phyloP scores from a whole-genome alignment of 805 yeast species.

The Hanseniaspora mollemarum region DNA sequence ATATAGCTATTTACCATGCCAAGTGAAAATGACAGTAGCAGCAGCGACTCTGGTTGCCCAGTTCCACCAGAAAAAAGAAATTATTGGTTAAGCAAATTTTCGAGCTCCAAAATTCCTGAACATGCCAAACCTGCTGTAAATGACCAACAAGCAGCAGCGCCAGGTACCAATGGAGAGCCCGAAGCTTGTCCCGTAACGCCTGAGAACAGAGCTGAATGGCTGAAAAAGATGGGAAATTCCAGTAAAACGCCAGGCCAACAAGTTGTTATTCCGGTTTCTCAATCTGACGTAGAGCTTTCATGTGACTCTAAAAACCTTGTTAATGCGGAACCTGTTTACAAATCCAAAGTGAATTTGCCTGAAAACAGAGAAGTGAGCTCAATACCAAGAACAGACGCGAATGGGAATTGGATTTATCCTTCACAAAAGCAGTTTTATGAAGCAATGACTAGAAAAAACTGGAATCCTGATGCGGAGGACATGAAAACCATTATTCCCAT shows the following conservation, averaged over 20 bases:
- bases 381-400: constrained; percentile 65
- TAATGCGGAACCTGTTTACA: constrained; percentile 26
- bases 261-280: constrained; percentile 18
- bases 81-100: constrained; percentile 37
- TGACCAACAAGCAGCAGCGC: neutral
- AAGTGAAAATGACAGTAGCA: no score
- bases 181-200: constrained; percentile 58
- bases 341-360: constrained; percentile 40
- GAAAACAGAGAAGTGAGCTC: constrained; percentile 67
- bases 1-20: no score
- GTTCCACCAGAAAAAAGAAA: constrained; percentile 53
- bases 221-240: constrained; percentile 20
- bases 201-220: constrained; percentile 48
- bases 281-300: constrained; percentile 21
- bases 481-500: constrained; percentile 89
- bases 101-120: constrained; percentile 2
- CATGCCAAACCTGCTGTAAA: neutral
- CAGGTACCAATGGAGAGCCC: constrained; percentile 20
- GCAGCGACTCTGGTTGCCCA: constrained; percentile 46
- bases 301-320: constrained; percentile 41
- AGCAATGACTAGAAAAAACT: constrained; percentile 83
- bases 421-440: constrained; percentile 89
- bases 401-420: constrained; percentile 83
- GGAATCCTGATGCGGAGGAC: constrained; percentile 71
- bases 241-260: constrained; percentile 21